phyloP scores from a whole-genome alignment of 2,329 filamentous ascomycete genomes.

The Fusarium sulawesiense region DNA sequence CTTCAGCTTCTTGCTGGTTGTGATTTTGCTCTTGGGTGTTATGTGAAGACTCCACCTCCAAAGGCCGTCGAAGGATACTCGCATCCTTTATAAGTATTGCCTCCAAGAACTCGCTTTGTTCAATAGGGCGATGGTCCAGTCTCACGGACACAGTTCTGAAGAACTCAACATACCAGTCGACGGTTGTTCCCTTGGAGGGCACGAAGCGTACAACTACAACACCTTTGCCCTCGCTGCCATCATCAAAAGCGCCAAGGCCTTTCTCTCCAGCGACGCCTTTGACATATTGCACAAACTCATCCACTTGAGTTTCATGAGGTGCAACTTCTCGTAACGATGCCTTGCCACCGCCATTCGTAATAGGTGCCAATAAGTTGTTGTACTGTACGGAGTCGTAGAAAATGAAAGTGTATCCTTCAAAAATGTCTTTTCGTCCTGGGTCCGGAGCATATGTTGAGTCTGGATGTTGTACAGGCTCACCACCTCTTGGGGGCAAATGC shows the following conservation, averaged over 20 bases:
- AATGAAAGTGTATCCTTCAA: slow-evolving; percentile 88
- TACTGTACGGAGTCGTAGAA: slow-evolving; percentile 84
- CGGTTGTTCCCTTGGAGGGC: slow-evolving; percentile 64
- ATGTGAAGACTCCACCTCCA: slow-evolving; percentile 61
- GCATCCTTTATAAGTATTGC: slow-evolving; percentile 87
- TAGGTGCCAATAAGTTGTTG: slow-evolving; percentile 77
- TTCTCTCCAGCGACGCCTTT: slow-evolving; percentile 81
- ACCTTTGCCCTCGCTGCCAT: slow-evolving; percentile 73
- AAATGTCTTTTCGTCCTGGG: slow-evolving; percentile 73
- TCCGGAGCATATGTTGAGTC: slow-evolving; percentile 80
- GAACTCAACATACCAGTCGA: slow-evolving; percentile 77
- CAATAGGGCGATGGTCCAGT: slow-evolving; percentile 83
- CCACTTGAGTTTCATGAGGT: slow-evolving; percentile 71
- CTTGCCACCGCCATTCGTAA: slow-evolving; percentile 86
- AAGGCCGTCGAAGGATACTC: slow-evolving; percentile 73
- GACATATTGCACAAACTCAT: slow-evolving; percentile 83
- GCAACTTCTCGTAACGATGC: slow-evolving; percentile 74
- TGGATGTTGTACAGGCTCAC: slow-evolving; percentile 77
- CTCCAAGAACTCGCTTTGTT: slow-evolving; percentile 92
- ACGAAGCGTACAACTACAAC: slow-evolving; percentile 83
- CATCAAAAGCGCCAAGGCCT: slow-evolving; percentile 71
- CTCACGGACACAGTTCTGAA: slow-evolving; percentile 75
- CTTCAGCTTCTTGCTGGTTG: slow-evolving; percentile 7
- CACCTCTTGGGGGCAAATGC: slow-evolving; percentile 78
- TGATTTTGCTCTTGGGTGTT: slow-evolving; percentile 38